phyloP scores from a whole-genome alignment of 108 stramenopile genomes.

The Heterococcus sp. region DNA sequence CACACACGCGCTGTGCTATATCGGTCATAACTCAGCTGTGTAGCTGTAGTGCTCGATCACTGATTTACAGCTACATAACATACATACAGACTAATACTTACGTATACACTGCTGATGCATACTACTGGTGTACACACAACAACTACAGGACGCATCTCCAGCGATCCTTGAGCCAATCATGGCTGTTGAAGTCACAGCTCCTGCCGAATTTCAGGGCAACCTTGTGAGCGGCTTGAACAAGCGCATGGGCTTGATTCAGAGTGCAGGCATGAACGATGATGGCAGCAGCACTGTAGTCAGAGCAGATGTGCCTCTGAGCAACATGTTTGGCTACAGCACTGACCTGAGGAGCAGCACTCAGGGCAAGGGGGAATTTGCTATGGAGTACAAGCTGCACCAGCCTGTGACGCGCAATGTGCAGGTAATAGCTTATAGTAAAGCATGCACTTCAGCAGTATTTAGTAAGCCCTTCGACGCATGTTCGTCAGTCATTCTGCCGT shows the following conservation, averaged over 20 bases:
- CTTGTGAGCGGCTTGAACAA: conserved; percentile 87
- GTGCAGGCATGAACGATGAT: conserved; percentile 84
- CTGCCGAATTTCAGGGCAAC: conserved; percentile 92
- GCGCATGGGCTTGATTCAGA: conserved; percentile 88
- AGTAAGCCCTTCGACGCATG: too few species aligned
- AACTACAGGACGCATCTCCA: conserved; percentile 62
- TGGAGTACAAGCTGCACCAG: background rate
- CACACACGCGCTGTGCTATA: too few species aligned
- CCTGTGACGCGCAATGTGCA: background rate
- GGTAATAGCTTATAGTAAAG: background rate
- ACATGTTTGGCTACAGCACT: conserved; percentile 65
- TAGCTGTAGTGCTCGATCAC: background rate
- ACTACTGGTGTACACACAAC: background rate
- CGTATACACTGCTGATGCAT: background rate
- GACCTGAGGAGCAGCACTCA: conserved; percentile 90
- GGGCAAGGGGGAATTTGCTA: conserved; percentile 86
- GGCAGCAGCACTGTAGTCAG: conserved; percentile 76
- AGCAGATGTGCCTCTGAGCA: conserved; percentile 63
- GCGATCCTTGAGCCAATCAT: conserved; percentile 91
- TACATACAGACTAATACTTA: background rate
- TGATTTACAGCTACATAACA: background rate
- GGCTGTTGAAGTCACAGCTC: conserved; percentile 70
- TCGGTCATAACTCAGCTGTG: background rate
- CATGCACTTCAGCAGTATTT: conserved; percentile 59
- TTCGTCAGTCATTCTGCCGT: too few species aligned